Evolutionary conservation across 768 basidiomycete genomes (phyloP).

Genomic region (Mycena indigotica): DNA sequence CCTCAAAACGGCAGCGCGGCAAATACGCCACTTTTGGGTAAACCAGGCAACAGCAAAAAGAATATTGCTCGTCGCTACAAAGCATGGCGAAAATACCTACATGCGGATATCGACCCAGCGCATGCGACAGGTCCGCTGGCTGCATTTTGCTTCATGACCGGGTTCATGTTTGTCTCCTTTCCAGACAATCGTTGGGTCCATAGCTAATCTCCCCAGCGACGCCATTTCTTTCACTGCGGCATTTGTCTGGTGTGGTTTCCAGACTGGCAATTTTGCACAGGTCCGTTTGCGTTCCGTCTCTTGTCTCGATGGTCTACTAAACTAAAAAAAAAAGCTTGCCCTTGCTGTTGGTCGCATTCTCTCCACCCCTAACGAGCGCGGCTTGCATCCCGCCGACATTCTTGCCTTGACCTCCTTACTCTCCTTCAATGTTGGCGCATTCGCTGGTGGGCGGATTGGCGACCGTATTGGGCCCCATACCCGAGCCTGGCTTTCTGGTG

Average conservation of each 20-base stretch:
- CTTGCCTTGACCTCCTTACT: constrained; percentile 79
- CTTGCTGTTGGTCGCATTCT: constrained; percentile 80
- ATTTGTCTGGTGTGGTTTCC: constrained; percentile 85
- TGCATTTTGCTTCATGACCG: constrained; percentile 61
- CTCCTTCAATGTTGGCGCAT: constrained; percentile 73
- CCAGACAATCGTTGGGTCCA: background rate
- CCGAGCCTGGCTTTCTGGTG: constrained; percentile 71
- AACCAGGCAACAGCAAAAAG: no score
- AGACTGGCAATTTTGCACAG: constrained; percentile 77
- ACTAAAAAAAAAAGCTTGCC: constrained; percentile 57
- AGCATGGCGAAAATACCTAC: constrained; percentile 16
- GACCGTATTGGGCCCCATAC: constrained; percentile 74
- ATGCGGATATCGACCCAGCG: constrained; percentile 37
- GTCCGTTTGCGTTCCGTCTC: constrained; percentile 33
- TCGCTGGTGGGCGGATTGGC: constrained; percentile 68
- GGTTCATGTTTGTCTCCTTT: constrained; percentile 51
- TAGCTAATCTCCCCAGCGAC: constrained; percentile 44
- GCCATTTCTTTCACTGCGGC: constrained; percentile 75
- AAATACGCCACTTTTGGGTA: no score
- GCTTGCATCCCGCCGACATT: constrained; percentile 77
- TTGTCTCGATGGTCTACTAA: background rate
- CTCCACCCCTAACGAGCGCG: constrained; percentile 46
- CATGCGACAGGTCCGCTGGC: constrained; percentile 42
- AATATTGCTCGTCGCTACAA: no score
- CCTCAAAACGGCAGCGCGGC: no score